Base-by-base conservation (phyloP, 306 rosid genomes). In the Delonix regia region DNA sequence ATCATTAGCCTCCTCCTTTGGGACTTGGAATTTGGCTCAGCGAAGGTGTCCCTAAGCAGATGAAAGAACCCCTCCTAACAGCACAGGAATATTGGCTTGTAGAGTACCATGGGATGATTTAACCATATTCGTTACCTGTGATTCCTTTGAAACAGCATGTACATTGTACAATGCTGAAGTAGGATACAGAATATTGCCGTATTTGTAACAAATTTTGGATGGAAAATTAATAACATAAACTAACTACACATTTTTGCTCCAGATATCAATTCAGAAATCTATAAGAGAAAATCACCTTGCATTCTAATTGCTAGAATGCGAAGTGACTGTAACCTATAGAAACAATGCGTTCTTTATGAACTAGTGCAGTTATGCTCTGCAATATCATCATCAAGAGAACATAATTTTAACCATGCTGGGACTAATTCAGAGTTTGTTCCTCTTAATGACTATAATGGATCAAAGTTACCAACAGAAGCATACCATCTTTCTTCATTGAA, bases 11-110 rank as follows among this genome's bases (percentile, higher is more conserved):
- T 30, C 1, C 1, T 30, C 33, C 33, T 30, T 30, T 30, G 0
- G 85, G 86, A 55, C 56, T 73, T 22, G 78, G 73, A 44, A 62
- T 74, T 42, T 71, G 66, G 74, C 73, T 69, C 22, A 77, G 11
- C 4, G 47, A 77, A 71, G 79, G 45, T 4, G 81, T 47, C 53
- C 83, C 86, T 68, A 47, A 19, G 80, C 30, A 44, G 68, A 75
- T 24, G 82, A 85, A 83, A 39, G 80, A 82, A 66, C 70, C 24
- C 49, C 51, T 85, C 61, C 60, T 22, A 42, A 11, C 3, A 39
- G 63, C 7, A 33, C 36, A 76, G 69, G 1, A 72, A 64, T 9
- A 38, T 39, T 12, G 47, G 62, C 71, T 36, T 61, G 34, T 14
- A 9, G 68, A 62, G 60, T 48, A 38, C 76, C 68, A 56, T 42